Percentiles rank a stretch among this genome's conserved stretches.
Evolutionary conservation across 306 rosid species (phyloP).

Genomic region (Comarum palustre): DNA sequence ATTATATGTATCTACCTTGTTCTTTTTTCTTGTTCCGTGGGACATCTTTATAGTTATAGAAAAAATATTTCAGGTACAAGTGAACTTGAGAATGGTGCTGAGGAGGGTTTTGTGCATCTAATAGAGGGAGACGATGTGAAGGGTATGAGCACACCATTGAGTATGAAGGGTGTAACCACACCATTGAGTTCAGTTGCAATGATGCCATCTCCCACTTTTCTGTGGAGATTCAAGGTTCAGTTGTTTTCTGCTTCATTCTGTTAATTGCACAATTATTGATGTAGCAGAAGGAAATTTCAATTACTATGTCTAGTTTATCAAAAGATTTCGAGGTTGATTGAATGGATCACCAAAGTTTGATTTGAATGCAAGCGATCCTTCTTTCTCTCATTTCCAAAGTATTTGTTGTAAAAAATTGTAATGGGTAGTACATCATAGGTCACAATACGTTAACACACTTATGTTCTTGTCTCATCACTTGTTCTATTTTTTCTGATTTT

Average conservation of each 20-base stretch:
- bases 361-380: background rate
- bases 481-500: slow-evolving; percentile 5
- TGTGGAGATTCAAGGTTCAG: slow-evolving; percentile 90
- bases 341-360: slow-evolving; percentile 5
- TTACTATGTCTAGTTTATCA: background rate
- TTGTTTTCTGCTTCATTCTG: background rate
- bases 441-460: slow-evolving; percentile 7
- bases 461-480: slow-evolving; percentile 3
- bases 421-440: background rate
- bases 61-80: slow-evolving; percentile 39
- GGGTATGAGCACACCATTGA: slow-evolving; percentile 40
- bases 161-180: slow-evolving; percentile 42
- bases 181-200: slow-evolving; percentile 45
- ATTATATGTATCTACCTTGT: background rate
- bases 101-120: slow-evolving; percentile 51
- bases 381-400: slow-evolving; percentile 1
- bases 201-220: slow-evolving; percentile 77
- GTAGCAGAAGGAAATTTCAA: slow-evolving; percentile 1
- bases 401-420: background rate
- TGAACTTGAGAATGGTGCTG: slow-evolving; percentile 70
- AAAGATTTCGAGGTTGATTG: slow-evolving; percentile 7
- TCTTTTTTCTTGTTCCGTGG: background rate
- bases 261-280: background rate
- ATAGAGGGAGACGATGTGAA: slow-evolving; percentile 48
- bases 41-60: slow-evolving; percentile 19